These are phyloP conservation scores for Lactarius sanguifluus DNA, from an alignment of 768 basidiomycete genomes.

Conservation along the genomic window DNA sequence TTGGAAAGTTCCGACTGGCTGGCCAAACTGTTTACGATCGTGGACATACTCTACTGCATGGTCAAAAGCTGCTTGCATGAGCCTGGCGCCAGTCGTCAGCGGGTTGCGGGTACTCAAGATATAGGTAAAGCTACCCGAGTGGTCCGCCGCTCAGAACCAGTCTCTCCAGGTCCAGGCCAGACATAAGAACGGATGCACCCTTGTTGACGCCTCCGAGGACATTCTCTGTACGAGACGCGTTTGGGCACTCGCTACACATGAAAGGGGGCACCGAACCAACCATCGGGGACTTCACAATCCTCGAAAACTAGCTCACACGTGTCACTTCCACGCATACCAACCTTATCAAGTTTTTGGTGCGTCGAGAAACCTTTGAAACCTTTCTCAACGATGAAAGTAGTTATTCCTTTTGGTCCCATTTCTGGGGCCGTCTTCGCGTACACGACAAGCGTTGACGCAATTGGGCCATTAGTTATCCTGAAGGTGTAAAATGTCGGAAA, in stretches of 20 bases:
- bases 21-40: slow-evolving; percentile 88
- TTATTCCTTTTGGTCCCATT: slow-evolving; percentile 83
- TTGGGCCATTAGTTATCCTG: slow-evolving; percentile 95
- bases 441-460: slow-evolving; percentile 87
- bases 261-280: slow-evolving; percentile 42
- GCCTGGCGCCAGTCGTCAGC: slow-evolving; percentile 40
- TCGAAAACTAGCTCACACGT: slow-evolving; percentile 94
- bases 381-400: slow-evolving; percentile 87
- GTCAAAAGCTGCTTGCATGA: slow-evolving; percentile 95
- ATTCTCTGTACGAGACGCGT: slow-evolving; percentile 53
- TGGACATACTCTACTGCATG: slow-evolving; percentile 88
- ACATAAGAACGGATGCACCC: slow-evolving; percentile 90
- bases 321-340: slow-evolving; percentile 95
- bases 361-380: slow-evolving; percentile 84
- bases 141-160: slow-evolving; percentile 92
- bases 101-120: background rate
- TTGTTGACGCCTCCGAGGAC: slow-evolving; percentile 77
- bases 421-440: slow-evolving; percentile 87
- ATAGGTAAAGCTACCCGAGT: slow-evolving; percentile 57
- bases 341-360: slow-evolving; percentile 89
- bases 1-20: slow-evolving; percentile 87
- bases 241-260: slow-evolving; percentile 9
- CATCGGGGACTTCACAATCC: slow-evolving; percentile 84
- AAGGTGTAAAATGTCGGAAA: background rate
- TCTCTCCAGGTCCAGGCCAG: slow-evolving; percentile 88